Evolutionary conservation across 768 basidiomycete genomes (phyloP), one percentile per base, ranked within the genome.

Genomic region (Pulveroboletus frians): DNA sequence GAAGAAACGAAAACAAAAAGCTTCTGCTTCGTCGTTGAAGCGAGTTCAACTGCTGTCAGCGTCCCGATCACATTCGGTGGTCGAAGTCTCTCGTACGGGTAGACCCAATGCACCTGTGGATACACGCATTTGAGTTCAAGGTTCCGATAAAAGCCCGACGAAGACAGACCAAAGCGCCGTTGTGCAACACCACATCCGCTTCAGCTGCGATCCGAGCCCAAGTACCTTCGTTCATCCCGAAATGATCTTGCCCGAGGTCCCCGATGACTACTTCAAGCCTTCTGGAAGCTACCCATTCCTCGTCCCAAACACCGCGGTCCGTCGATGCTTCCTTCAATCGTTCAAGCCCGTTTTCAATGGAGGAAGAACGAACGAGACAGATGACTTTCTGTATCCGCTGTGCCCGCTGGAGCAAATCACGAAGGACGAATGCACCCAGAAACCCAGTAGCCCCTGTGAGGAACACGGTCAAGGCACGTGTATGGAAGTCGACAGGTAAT

Each of bases 381-480:
- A 95, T 80, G 34, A 97, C 93, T 69, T 93, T 95, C 56, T 74
- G 73, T 11, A 97, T 88, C 48, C 78, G 73, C 8, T 75, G 71
- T 27, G 66, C 57, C 32, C 83, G 76, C 26, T 74, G 70, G 1
- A 99, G 77, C 35, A 99, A 74, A 62, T 95, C 86, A 34, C 76
- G 75, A 42, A 98, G 72, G 52, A 98, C 80, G 67, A 95, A 98
- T 5, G 91, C 92, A 13, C 96, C 96, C 14, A 99, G 76, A 76
- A 94, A 99, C 2, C 96, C 96, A 9, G 96, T 97, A 5, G 92
- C 94, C 6, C 96, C 96, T 6, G 96, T 98, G 27, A 99, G 79
- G 75, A 99, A 96, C 27, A 98, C 78, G 0, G 88, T 90, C 36
- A 93, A 55, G 11, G 73, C 68, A 38, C 72, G 76, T 21, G 69